Percentiles rank a stretch among this genome's conserved stretches.
Evolutionary conservation across 345 rosid genomes (phyloP).

Genomic region (Euphorbia peplus): DNA sequence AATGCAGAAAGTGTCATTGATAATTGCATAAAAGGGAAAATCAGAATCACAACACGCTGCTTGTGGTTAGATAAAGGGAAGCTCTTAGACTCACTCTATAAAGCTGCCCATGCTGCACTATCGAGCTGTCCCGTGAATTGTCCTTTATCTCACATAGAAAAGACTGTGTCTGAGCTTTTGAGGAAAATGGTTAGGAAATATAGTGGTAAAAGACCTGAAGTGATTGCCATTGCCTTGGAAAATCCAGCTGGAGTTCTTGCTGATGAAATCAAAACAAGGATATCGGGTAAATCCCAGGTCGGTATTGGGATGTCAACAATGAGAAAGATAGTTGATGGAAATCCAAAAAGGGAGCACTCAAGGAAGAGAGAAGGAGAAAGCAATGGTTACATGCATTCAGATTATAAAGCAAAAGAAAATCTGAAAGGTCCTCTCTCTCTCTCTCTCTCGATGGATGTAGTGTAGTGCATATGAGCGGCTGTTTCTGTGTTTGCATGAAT

Average conservation of each 20-base stretch:
- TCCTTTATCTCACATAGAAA: constrained; percentile 89
- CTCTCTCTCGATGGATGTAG: not conserved
- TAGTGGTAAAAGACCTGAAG: constrained; percentile 93
- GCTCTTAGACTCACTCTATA: constrained; percentile 83
- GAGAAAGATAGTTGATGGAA: constrained; percentile 45
- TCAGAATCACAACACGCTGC: constrained; percentile 92
- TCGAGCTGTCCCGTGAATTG: constrained; percentile 85
- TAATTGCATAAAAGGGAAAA: constrained; percentile 70
- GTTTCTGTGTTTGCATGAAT: not conserved
- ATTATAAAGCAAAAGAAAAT: constrained; percentile 27
- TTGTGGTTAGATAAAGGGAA: constrained; percentile 98
- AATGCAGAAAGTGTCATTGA: constrained; percentile 37
- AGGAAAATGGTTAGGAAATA: constrained; percentile 95
- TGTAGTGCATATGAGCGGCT: not conserved
- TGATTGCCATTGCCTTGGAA: constrained; percentile 76
- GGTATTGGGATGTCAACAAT: constrained; percentile 54
- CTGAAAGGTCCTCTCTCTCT: constrained; percentile 41
- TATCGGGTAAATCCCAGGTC: constrained; percentile 59
- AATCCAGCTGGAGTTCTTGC: constrained; percentile 72
- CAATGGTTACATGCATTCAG: constrained; percentile 19
- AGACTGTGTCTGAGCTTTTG: constrained; percentile 74
- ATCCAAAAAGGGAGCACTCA: constrained; percentile 36
- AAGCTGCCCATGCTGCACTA: constrained; percentile 89
- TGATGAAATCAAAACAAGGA: constrained; percentile 58
- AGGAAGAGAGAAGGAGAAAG: constrained; percentile 32